Conservation (phyloP, 164 flowering plant species). For the Vitis labrusca region DNA sequence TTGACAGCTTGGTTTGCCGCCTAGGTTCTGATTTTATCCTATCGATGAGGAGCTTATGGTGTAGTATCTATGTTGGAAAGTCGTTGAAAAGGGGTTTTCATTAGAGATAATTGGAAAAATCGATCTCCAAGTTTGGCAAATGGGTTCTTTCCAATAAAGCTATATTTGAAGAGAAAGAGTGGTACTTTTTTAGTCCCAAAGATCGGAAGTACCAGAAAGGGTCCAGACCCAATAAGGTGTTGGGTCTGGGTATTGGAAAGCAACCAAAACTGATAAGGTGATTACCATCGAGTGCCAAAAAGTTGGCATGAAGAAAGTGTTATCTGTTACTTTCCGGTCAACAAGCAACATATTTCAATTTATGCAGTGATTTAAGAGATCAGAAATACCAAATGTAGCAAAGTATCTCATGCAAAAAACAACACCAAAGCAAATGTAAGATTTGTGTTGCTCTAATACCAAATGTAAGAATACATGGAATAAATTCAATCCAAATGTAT, state of each 20-base stretch:
- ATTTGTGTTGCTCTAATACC: no score
- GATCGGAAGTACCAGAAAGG: conserved; percentile 91
- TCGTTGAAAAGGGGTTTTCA: conserved; percentile 28
- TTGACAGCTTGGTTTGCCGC: conserved; percentile 50
- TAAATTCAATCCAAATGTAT: no score
- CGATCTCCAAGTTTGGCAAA: conserved; percentile 62
- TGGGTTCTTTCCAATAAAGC: conserved; percentile 72
- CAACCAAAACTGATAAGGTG: conserved; percentile 82
- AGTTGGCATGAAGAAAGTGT: conserved; percentile 40
- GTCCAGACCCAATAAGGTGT: conserved; percentile 82
- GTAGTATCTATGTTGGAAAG: conserved; percentile 46
- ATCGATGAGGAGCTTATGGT: conserved; percentile 68
- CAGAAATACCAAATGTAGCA: no score
- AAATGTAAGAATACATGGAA: no score
- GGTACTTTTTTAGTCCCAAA: conserved; percentile 8
- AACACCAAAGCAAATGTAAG: no score
- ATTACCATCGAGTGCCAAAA: conserved; percentile 60
- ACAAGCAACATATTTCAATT: no score
- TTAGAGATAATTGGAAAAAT: conserved; percentile 2
- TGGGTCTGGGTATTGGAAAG: conserved; percentile 92
- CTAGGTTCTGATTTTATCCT: conserved; percentile 65
- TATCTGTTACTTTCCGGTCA: no score
- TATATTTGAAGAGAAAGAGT: conserved; percentile 81
- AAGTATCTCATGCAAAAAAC: no score
- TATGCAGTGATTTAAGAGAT: no score